Conservation (phyloP, 1,284 basidiomycete species). For the Fomitopsis palustris region DNA sequence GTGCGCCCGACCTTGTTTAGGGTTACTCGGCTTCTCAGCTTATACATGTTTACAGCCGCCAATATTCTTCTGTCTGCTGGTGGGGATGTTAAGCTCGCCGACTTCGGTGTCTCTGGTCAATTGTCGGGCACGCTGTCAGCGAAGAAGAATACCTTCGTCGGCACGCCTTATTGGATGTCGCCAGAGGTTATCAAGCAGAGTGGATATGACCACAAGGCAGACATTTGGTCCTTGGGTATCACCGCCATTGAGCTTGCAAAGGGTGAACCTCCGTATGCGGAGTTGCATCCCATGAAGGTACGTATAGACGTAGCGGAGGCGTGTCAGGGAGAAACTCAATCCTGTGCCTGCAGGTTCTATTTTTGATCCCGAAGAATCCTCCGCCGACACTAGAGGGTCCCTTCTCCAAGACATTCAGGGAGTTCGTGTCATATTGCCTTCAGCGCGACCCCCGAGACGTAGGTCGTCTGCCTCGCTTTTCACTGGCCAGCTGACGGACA, state of each 20-base stretch:
- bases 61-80: slow-evolving; percentile 92
- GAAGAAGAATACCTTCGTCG: slow-evolving; percentile 99
- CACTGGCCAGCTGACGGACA: background rate
- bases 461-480: slow-evolving; percentile 25
- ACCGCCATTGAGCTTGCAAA: slow-evolving; percentile 97
- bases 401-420: slow-evolving; percentile 90
- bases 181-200: slow-evolving; percentile 99
- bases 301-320: slow-evolving; percentile 5
- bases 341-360: slow-evolving; percentile 61
- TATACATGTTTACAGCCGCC: slow-evolving; percentile 55
- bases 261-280: slow-evolving; percentile 96
- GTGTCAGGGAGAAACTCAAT: background rate
- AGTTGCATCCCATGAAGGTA: slow-evolving; percentile 98
- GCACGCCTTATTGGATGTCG: slow-evolving; percentile 99
- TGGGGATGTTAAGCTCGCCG: slow-evolving; percentile 98
- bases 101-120: slow-evolving; percentile 99
- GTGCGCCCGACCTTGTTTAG: slow-evolving; percentile 34
- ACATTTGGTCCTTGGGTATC: slow-evolving; percentile 97
- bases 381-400: slow-evolving; percentile 87
- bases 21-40: background rate
- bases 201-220: slow-evolving; percentile 98
- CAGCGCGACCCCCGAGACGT: slow-evolving; percentile 93
- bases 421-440: slow-evolving; percentile 91
- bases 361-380: slow-evolving; percentile 96
- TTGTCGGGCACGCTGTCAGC: slow-evolving; percentile 91